phyloP scores from a whole-genome alignment of 805 yeast species.

The Pichia insulana region DNA sequence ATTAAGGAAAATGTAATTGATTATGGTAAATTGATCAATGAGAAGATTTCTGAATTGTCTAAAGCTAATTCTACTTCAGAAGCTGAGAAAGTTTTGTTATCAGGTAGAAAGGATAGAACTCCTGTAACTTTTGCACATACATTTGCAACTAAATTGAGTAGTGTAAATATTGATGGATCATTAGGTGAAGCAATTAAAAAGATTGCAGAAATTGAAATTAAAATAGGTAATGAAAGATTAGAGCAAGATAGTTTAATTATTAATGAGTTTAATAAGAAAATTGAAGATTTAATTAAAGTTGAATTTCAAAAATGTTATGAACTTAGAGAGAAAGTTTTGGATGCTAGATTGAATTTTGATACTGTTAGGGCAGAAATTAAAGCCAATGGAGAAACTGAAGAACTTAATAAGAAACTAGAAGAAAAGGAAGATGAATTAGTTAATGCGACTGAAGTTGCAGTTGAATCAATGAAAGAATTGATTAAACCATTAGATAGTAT shows the following conservation, averaged over 20 bases:
- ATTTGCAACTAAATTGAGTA: slow-evolving; percentile 43
- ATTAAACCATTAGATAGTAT: slow-evolving; percentile 60
- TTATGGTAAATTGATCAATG: slow-evolving; percentile 48
- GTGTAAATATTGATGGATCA: background rate
- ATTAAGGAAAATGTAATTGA: slow-evolving; percentile 56
- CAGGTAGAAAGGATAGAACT: slow-evolving; percentile 28
- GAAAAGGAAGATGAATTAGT: slow-evolving; percentile 70
- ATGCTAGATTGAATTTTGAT: slow-evolving; percentile 63
- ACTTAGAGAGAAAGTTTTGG: slow-evolving; percentile 60
- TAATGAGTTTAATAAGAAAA: slow-evolving; percentile 48
- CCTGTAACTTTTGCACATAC: slow-evolving; percentile 75
- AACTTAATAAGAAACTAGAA: slow-evolving; percentile 44
- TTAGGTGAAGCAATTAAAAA: slow-evolving; percentile 35
- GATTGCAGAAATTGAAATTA: slow-evolving; percentile 47
- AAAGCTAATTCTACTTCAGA: slow-evolving; percentile 60
- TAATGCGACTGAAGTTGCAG: slow-evolving; percentile 69
- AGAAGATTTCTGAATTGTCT: slow-evolving; percentile 50
- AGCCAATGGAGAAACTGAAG: slow-evolving; percentile 28
- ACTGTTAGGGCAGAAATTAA: slow-evolving; percentile 53
- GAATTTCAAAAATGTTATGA: slow-evolving; percentile 54
- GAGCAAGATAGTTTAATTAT: slow-evolving; percentile 61
- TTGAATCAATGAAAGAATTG: slow-evolving; percentile 66
- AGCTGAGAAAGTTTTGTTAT: slow-evolving; percentile 45
- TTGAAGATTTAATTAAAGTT: slow-evolving; percentile 43
- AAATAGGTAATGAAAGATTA: slow-evolving; percentile 58